These are phyloP conservation scores for Selaginella moellendorffii DNA, from an alignment of 75 land plant genomes.

Conservation along the genomic window DNA sequence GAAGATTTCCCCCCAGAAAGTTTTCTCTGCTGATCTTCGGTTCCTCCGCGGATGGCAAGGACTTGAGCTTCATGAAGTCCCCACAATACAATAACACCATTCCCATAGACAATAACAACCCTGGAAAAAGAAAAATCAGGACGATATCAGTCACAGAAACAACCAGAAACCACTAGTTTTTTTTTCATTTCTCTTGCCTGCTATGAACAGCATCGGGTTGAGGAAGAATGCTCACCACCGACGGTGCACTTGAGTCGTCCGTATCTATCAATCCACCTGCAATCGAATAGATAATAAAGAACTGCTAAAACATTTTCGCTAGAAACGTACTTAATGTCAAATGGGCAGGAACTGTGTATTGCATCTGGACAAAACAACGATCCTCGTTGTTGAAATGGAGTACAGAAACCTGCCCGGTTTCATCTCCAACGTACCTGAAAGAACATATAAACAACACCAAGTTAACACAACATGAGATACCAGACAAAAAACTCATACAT, in stretches of 20 bases:
- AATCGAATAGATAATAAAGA: background rate
- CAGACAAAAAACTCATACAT: conserved; percentile 30
- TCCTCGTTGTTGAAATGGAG: conserved; percentile 44
- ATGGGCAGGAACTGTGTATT: conserved; percentile 38
- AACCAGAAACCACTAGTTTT: too few relatives aligned
- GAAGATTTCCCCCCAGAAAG: background rate
- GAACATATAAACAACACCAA: background rate
- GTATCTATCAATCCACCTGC: conserved; percentile 19
- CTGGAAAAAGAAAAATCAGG: conserved; percentile 29
- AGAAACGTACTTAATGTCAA: conserved; percentile 11
- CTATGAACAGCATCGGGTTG: conserved; percentile 50
- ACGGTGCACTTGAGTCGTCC: conserved; percentile 22
- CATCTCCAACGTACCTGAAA: conserved; percentile 66
- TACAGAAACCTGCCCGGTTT: conserved; percentile 46
- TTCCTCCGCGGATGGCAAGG: conserved; percentile 41
- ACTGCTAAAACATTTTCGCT: background rate
- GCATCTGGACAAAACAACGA: conserved; percentile 24
- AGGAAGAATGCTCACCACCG: conserved; percentile 45
- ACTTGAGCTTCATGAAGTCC: conserved; percentile 40
- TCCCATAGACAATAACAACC: conserved; percentile 65
- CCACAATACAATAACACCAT: conserved; percentile 78
- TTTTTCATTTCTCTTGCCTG: conserved; percentile 56
- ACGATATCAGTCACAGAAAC: too few relatives aligned
- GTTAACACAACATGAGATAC: too few relatives aligned
- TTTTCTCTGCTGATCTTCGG: conserved; percentile 32